These are phyloP conservation scores for Schwanniomyces occidentalis DNA, from an alignment of 805 yeast species.

Conservation along the genomic window DNA sequence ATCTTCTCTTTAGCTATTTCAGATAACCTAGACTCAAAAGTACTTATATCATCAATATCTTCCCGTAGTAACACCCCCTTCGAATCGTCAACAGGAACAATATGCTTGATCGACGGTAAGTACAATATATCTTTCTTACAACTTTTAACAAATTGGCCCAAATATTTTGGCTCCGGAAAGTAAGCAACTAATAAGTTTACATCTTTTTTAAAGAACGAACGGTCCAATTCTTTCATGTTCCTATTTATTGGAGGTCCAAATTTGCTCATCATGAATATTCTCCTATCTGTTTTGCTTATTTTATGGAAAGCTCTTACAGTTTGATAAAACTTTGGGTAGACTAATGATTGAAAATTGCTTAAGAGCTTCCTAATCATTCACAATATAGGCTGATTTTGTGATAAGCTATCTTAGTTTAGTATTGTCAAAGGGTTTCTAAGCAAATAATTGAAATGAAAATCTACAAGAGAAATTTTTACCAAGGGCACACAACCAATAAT, in stretches of 20 bases:
- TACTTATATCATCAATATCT: conserved; percentile 38
- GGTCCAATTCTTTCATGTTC: conserved; percentile 65
- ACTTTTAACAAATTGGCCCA: conserved; percentile 62
- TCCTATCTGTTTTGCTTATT: conserved; percentile 25
- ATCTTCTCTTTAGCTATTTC: conserved; percentile 46
- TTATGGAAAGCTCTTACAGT: conserved; percentile 12
- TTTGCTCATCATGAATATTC: conserved; percentile 26
- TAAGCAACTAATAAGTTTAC: conserved; percentile 65
- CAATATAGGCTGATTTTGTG: too few species aligned
- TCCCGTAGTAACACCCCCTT: conserved; percentile 66
- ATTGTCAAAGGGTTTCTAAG: too few species aligned
- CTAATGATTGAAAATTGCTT: neutral
- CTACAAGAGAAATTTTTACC: too few species aligned
- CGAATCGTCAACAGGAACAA: conserved; percentile 43
- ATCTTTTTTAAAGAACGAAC: conserved; percentile 57
- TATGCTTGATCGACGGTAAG: conserved; percentile 69
- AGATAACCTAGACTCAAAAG: conserved; percentile 40
- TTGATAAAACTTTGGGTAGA: neutral
- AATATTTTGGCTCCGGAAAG: conserved; percentile 63
- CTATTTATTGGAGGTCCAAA: conserved; percentile 69
- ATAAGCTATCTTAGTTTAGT: too few species aligned
- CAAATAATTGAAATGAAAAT: too few species aligned
- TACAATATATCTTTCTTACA: conserved; percentile 63
- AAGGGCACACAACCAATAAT: too few species aligned
- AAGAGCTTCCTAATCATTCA: conserved; percentile 3